Conservation (phyloP, 306 rosid species). For the Vigna nakashimae region DNA sequence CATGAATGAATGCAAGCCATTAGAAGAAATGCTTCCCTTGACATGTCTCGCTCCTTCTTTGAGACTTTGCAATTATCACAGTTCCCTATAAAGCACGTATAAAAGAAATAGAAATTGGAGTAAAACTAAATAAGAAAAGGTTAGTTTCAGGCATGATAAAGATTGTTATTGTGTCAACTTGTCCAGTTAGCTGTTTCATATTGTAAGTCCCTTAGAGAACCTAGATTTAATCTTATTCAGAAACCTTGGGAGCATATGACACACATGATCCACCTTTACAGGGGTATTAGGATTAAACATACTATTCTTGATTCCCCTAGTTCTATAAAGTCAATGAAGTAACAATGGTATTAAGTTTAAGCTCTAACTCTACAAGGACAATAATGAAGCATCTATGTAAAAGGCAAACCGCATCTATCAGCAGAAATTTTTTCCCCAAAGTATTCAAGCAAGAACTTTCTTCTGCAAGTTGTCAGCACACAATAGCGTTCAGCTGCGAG, state of each 20-base stretch:
- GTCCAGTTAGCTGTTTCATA: constrained; percentile 21
- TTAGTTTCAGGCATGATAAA: constrained; percentile 1
- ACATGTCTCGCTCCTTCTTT: constrained; percentile 77
- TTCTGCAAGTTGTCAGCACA: constrained; percentile 76
- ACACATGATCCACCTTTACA: constrained; percentile 33
- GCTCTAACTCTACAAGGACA: constrained; percentile 26
- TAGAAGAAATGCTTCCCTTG: constrained; percentile 87
- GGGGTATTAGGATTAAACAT: background rate
- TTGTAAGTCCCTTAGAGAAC: background rate
- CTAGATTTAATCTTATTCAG: background rate
- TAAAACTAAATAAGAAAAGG: background rate
- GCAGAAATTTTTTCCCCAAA: constrained; percentile 74
- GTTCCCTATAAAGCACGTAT: constrained; percentile 60
- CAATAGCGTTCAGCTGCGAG: constrained; percentile 84
- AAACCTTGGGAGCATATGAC: constrained; percentile 6
- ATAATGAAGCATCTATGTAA: constrained; percentile 44
- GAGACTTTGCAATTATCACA: constrained; percentile 82
- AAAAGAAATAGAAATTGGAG: constrained; percentile 30
- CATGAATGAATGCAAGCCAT: constrained; percentile 87
- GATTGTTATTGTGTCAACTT: constrained; percentile 26
- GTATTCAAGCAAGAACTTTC: constrained; percentile 81
- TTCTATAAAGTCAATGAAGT: constrained; percentile 27
- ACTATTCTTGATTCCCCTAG: background rate
- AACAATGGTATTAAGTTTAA: constrained; percentile 17
- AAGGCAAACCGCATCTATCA: constrained; percentile 74